Base-by-base conservation (phyloP, 306 rosid genomes). In the Glycine latifolia region DNA sequence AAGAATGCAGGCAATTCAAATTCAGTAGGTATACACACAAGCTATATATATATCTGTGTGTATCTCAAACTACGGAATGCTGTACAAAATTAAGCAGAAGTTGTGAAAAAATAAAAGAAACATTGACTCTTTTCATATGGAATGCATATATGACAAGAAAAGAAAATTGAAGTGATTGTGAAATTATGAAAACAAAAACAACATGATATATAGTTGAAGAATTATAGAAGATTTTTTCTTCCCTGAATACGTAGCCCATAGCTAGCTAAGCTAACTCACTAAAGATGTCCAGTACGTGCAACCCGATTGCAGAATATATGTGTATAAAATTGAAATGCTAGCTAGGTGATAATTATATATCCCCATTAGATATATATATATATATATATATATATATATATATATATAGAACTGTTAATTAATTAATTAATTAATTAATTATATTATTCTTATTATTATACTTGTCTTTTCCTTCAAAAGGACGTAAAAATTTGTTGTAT, bases 61-160 rank as follows among this genome's bases (percentile, higher is more conserved):
- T 20, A 1, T 20, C 0, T 0, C 0, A 66, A 67, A 44, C 54
- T 16, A 67, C 48, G 7, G 9, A 44, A 43, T 44, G 73, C 54
- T 37, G 26, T 12, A 66, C 20, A 16, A 44, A 67, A 15, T 66
- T 66, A 50, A 66, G 65, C 46, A 67, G 47, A 33, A 49, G 53
- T 15, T 71, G 17, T 33, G 31, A 53, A 16, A 77, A 63, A 63
- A 63, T 66, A 49, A 50, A 15, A 65, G 49, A 35, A 47, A 3
- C 10, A 15, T 77, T 37, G 50, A 41, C 47, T 75, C 26, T 20
- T 41, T 67, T 66, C 72, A 52, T 47, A 63, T 77, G 59, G 15
- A 33, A 63, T 77, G 71, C 10, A 60, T 41, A 54, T 43, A 0
- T 75, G 5, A 0, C 6, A 59, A 41, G 31, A 26, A 71, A 72